These are phyloP conservation scores for Phytophthora agathidicida DNA, from an alignment of 352 stramenopile species.

Conservation along the genomic window DNA sequence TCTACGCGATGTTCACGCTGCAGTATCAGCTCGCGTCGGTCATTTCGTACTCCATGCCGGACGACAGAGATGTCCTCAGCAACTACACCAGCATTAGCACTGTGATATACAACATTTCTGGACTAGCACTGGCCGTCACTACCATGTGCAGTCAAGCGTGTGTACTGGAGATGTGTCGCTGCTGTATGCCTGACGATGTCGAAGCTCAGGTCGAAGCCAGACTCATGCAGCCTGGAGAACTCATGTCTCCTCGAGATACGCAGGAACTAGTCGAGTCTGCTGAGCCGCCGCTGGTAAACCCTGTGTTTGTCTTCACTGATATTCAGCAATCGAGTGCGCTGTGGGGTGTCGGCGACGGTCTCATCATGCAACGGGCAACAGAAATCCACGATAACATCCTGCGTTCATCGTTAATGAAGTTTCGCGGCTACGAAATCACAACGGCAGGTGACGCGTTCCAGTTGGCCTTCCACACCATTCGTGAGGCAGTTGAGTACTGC, in stretches of 20 bases:
- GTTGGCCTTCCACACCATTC: conserved; percentile 59
- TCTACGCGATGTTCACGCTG: conserved; percentile 60
- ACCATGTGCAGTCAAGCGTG: conserved; percentile 52
- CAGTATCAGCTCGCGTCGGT: conserved; percentile 58
- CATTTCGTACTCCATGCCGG: conserved; percentile 39
- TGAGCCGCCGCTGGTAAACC: conserved; percentile 43
- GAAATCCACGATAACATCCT: conserved; percentile 66
- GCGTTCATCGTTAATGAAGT: conserved; percentile 38
- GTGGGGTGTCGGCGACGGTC: conserved; percentile 43
- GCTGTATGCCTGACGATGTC: conserved; percentile 43
- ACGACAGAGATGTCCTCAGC: conserved; percentile 21
- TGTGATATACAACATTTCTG: conserved; percentile 44
- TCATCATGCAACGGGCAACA: conserved; percentile 53
- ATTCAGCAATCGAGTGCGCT: conserved; percentile 64
- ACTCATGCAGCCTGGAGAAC: conserved; percentile 36
- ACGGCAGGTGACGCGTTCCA: conserved; percentile 62
- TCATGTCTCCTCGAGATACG: conserved; percentile 32
- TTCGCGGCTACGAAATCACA: conserved; percentile 65
- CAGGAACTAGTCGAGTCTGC: conserved; percentile 32
- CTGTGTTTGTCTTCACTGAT: conserved; percentile 70
- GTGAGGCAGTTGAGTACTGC: conserved; percentile 59
- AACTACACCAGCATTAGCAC: conserved; percentile 42
- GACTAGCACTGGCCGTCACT: conserved; percentile 39
- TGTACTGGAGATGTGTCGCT: conserved; percentile 36
- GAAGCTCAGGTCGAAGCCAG: conserved; percentile 40